Evolutionary conservation across 2,329 filamentous ascomycete species (phyloP).

Genomic region (Cadophora malorum): DNA sequence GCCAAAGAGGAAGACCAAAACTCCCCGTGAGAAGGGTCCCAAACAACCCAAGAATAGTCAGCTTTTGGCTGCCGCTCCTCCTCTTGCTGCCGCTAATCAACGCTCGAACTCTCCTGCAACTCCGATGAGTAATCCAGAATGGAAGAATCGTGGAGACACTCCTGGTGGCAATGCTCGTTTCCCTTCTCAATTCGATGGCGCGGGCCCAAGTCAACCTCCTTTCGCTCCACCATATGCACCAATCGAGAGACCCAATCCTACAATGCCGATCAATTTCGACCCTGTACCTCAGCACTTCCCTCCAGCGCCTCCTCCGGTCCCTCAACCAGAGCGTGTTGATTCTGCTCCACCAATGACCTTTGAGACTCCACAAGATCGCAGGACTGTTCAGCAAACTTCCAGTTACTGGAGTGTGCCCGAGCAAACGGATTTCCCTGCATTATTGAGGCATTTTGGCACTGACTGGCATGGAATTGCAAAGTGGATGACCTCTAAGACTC

Average conservation of each 20-base stretch:
- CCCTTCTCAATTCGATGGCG: constrained; percentile 38
- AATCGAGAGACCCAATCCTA: constrained; percentile 33
- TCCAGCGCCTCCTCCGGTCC: constrained; percentile 28
- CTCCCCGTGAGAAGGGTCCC: constrained; percentile 40
- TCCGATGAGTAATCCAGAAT: constrained; percentile 31
- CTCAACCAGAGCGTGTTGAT: constrained; percentile 40
- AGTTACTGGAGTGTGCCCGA: constrained; percentile 91
- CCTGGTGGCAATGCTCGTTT: constrained; percentile 31
- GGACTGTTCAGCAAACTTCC: constrained; percentile 61
- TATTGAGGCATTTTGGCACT: constrained; percentile 77
- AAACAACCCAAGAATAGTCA: constrained; percentile 45
- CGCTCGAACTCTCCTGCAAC: constrained; percentile 38
- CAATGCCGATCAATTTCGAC: constrained; percentile 36
- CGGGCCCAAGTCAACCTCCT: constrained; percentile 24
- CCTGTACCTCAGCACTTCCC: constrained; percentile 24
- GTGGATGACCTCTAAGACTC: constrained; percentile 84
- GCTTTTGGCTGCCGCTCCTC: constrained; percentile 42
- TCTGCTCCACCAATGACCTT: constrained; percentile 39
- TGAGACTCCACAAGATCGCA: constrained; percentile 41
- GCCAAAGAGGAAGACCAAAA: constrained; percentile 47
- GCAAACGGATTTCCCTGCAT: constrained; percentile 75
- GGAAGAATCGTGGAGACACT: constrained; percentile 34
- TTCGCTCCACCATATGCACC: constrained; percentile 36
- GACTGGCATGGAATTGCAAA: constrained; percentile 78
- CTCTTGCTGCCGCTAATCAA: constrained; percentile 27